Base-by-base conservation (phyloP, 2,329 filamentous ascomycete species). In the Pleomassaria siparia region DNA sequence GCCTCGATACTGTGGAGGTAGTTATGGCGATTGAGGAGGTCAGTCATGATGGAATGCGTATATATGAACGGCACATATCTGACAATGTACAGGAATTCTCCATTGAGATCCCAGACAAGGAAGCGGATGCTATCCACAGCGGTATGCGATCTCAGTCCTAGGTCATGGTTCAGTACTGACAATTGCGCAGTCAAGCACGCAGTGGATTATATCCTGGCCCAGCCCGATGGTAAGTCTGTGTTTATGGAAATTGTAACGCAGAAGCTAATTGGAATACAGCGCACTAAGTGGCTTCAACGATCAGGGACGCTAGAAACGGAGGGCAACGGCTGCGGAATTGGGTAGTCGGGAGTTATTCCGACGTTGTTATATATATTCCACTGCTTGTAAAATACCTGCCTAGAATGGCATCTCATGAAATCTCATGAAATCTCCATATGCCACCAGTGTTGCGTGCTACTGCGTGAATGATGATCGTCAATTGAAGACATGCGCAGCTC, bases 21-120 rank as follows among this genome's bases (percentile, higher is more conserved):
- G 94, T 99, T 66, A 99, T 99, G 94, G 94, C 94, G 60, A 97
- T 99, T 76, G 94, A 99, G 83, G 94, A 99, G 86, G 88, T 91
- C 76, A 57, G 74, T 62, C 46, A 55, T 48, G 21, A 29, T 37
- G 33, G n/a, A 44, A 16, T 22, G 36, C 20, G 39, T 18, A 7
- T 16, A 32, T 12, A 54, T 30, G 37, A 16, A 16, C 43, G 35
- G 22, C 35, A 54, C 43, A n/a, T n/a, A 22, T 44, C 49, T 55
- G 40, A 62, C 58, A 52, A 16, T 18, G 21, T 5, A 64, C 63
- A 86, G 84, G 84, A 87, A 69, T 87, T 87, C 76, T 87, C 90
- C 87, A 94, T 96, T 73, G 91, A 96, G 83, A 96, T 96, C 67
- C 91, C 91, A 63, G 91, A 96, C 79, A 96, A 96, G 84, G 90